phyloP scores from a whole-genome alignment of 108 stramenopile genomes.

The Skeletonema menzelii region DNA sequence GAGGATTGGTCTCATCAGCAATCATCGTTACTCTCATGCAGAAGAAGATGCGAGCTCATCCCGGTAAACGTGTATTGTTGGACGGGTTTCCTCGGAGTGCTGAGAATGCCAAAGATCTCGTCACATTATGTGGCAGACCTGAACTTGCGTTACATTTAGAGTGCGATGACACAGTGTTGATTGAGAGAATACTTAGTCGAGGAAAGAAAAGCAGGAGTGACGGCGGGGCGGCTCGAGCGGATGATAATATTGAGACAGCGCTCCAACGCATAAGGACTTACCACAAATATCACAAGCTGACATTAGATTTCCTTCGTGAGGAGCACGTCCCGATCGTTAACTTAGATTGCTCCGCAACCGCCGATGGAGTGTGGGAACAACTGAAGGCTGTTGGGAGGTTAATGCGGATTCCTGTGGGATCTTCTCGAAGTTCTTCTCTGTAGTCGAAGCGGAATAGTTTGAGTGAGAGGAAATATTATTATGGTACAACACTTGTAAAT shows the following conservation, averaged over 20 bases:
- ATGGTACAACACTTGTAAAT: background rate
- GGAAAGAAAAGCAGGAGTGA: constrained; percentile 42
- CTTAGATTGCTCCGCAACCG: constrained; percentile 75
- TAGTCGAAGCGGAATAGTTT: background rate
- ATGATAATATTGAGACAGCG: constrained; percentile 86
- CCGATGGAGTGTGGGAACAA: constrained; percentile 84
- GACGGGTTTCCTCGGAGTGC: constrained; percentile 89
- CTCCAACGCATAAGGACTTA: constrained; percentile 71
- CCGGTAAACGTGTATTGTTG: constrained; percentile 78
- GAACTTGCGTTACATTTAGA: constrained; percentile 79
- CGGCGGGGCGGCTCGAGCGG: constrained; percentile 38
- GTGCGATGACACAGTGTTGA: constrained; percentile 77
- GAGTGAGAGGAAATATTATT: background rate
- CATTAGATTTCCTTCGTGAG: constrained; percentile 75
- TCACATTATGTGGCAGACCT: constrained; percentile 72
- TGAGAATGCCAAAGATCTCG: constrained; percentile 75
- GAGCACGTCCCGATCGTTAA: constrained; percentile 83
- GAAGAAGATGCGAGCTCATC: constrained; percentile 77
- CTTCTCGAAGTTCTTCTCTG: background rate
- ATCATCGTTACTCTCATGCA: constrained; percentile 83
- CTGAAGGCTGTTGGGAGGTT: constrained; percentile 59
- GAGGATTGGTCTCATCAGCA: constrained; percentile 80
- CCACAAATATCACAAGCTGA: constrained; percentile 74
- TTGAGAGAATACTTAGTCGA: constrained; percentile 75
- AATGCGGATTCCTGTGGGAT: background rate